These are phyloP conservation scores for Clavispora phyllophila DNA, from an alignment of 805 yeast species.

Conservation along the genomic window DNA sequence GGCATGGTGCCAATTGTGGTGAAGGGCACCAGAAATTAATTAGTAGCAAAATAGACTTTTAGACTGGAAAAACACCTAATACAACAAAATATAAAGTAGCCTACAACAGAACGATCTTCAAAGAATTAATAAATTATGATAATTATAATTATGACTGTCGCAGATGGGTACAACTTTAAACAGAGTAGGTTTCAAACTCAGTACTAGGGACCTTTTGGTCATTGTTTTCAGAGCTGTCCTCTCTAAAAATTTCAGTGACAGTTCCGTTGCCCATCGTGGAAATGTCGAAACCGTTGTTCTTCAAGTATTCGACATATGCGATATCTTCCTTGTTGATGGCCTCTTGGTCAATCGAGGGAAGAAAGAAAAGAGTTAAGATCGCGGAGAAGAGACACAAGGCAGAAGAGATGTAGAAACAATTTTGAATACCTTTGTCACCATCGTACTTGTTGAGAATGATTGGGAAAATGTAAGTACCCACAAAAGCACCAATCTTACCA, in stretches of 20 bases:
- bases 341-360: conserved; percentile 81
- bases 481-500: conserved; percentile 91
- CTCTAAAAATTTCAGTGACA: not conserved
- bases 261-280: conserved; percentile 45
- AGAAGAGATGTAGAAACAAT: conserved; percentile 80
- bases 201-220: not conserved
- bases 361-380: conserved; percentile 57
- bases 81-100: too few species aligned
- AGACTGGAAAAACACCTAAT: too few species aligned
- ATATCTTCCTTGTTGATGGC: conserved; percentile 76
- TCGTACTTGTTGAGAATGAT: conserved; percentile 54
- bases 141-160: not conserved
- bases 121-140: not conserved
- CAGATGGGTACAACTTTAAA: not conserved
- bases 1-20: conserved; percentile 60
- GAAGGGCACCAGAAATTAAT: conserved; percentile 30
- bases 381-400: conserved; percentile 73
- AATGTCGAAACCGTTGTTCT: conserved; percentile 65
- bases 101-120: too few species aligned
- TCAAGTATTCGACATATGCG: conserved; percentile 62
- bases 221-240: not conserved
- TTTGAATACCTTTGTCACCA: conserved; percentile 54
- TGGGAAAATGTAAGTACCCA: conserved; percentile 87
- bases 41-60: not conserved
- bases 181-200: not conserved